Evolutionary conservation across 352 stramenopile species (phyloP), one percentile per base, ranked within the genome.

Genomic region (Saprolegnia parasitica): DNA sequence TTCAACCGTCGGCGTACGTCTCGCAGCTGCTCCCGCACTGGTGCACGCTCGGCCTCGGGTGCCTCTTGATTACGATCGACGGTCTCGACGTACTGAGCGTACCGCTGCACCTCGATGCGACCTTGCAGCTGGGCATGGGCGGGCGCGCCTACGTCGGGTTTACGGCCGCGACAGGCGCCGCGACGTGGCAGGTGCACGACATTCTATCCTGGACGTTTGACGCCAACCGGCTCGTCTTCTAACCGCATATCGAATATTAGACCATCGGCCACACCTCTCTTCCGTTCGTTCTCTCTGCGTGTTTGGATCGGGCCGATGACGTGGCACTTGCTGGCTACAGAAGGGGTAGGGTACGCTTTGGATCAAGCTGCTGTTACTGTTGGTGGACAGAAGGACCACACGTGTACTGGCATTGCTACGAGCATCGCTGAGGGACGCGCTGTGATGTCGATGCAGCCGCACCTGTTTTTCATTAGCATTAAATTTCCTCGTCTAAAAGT

Each of bases 81-180:
- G 85, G 96, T 71, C 77, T 94, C 65, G 79, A 85, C 1, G 79
- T 84, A 13, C 71, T 98, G 18, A 83, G 77, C 11, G 88, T 97
- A 15, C 89, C 90, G 24, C 60, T 98, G 21, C 90, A 96, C 56
- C 68, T 98, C 11, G 88, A 93, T 49, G 73, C 76, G 24, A 89
- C 80, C 5, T 64, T 98, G 42, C 75, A 87, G 56, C 78, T 98
- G 10, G 68, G 81, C 54, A 78, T 86, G 50, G 91, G 96, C 50
- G 83, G 83, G 11, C 82, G 91, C 1, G 87, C 89, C 4, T 98
- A 81, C 76, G 88, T 98, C 0, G 94, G 94, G n/a, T 97, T 98
- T 71, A 97, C 94, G 0, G 89, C 87, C 1, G 80, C 89, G 32
- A 98, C 94, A 0, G 90, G 90, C 5, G 77, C 72, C 54, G 76